Base-by-base conservation (phyloP, 805 yeast species). In the Starmerella powellii region DNA sequence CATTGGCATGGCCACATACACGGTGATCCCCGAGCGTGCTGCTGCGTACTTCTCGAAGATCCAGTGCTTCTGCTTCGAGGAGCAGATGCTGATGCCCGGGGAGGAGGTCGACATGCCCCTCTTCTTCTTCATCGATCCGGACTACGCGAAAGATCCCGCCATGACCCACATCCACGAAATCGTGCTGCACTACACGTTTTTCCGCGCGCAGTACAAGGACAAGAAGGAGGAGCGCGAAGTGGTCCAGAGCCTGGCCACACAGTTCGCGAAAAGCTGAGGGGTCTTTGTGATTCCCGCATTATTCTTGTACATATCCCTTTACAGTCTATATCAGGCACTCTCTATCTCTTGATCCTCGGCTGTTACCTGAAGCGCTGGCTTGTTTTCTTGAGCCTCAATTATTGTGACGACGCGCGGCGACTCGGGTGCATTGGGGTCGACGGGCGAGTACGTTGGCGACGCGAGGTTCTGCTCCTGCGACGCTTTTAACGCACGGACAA, bases 31-130 rank as follows among this genome's bases (percentile, higher is more conserved):
- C 0, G 96, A 91, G 52, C 88, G 84, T 54, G 94, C 91, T 6
- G 94, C 97, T 0, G 95, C 85, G 4, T 91, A 88, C 63, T 91
- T 91, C 67, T 85, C 85, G 66, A 91, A 91, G 63, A 91, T 91
- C 56, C 98, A 91, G 62, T 91, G 98, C 62, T 91, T 91, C 65
- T 91, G 98, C 59, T 91, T 91, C 57, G 98, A 91, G 65, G 98
- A 91, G 60, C 98, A 91, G 62, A 74, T 83, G 61, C 67, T 91
- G 50, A 72, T 77, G 42, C 95, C 96, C 2, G 96, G 96, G 8
- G 98, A 91, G 63, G 96, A 91, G 59, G 94, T 91, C 15, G 98
- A 91, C 59, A 91, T 91, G 98, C 98, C 98, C 0, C 84, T 91
- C 8, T 91, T 91, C 65, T 91, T 87, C 72, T 87, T 87, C 62